Percentiles rank a stretch among this genome's conserved stretches.
Evolutionary conservation across 1,139 yeast species (phyloP).

Genomic region (Candida mesenterica): DNA sequence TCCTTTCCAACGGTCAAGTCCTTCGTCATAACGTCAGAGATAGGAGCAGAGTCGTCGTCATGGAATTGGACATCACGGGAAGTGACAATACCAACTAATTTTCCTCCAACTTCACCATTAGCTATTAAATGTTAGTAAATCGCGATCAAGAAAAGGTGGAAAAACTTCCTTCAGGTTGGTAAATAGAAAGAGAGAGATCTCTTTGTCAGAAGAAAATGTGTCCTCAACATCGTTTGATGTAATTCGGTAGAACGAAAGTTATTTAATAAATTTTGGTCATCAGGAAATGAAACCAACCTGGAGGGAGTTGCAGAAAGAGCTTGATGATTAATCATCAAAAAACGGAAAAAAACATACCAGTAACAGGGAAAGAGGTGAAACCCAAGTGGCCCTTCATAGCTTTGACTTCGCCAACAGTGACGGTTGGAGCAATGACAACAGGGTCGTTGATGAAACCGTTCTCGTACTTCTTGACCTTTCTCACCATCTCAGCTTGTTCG

Average conservation of each 20-base stretch:
- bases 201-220: conserved; percentile 43
- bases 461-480: conserved; percentile 92
- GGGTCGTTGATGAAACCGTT: conserved; percentile 98
- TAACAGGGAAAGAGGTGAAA: conserved; percentile 97
- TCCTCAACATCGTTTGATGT: conserved; percentile 99
- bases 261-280: conserved; percentile 59
- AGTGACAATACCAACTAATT: conserved; percentile 91
- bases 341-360: conserved; percentile 76
- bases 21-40: conserved; percentile 84
- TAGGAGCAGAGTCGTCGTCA: conserved; percentile 62
- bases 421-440: conserved; percentile 71
- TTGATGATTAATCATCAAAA: too few relatives aligned
- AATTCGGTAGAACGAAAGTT: conserved; percentile 99
- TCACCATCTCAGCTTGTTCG: conserved; percentile 98
- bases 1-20: conserved; percentile 81
- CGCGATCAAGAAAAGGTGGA: neutral
- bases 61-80: conserved; percentile 97
- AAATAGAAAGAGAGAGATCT: neutral
- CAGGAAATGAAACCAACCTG: conserved; percentile 32
- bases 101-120: conserved; percentile 82
- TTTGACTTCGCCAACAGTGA: conserved; percentile 81
- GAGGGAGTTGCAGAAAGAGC: conserved; percentile 4
- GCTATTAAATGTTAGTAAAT: conserved; percentile 47
- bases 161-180: neutral
- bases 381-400: conserved; percentile 71